Percentiles rank a stretch among this genome's conserved stretches.
These are phyloP conservation scores for Zalaria obscura DNA, from an alignment of 2,329 filamentous ascomycete genomes.

Conservation along the genomic window DNA sequence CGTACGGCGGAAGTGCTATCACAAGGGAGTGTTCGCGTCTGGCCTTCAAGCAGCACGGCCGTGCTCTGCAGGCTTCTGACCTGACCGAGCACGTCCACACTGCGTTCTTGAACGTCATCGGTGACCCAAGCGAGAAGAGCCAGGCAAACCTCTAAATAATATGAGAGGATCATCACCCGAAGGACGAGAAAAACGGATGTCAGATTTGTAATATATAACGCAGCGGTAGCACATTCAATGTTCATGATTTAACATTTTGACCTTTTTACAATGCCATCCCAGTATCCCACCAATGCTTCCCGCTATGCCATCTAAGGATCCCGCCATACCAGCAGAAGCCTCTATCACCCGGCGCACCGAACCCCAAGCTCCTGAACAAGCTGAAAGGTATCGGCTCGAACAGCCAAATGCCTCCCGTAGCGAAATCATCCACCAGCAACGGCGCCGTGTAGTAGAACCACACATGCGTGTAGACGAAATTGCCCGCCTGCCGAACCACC, in stretches of 20 bases:
- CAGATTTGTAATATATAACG: too few species aligned
- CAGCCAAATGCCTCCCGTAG: constrained; percentile 60
- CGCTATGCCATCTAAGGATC: constrained; percentile 44
- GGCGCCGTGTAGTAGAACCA: constrained; percentile 58
- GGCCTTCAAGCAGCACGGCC: constrained; percentile 73
- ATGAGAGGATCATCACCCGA: too few species aligned
- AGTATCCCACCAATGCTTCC: constrained; percentile 49
- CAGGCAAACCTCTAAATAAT: neutral
- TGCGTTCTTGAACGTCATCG: constrained; percentile 69
- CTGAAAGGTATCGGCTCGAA: constrained; percentile 73
- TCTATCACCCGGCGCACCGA: constrained; percentile 44
- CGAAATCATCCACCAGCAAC: constrained; percentile 63
- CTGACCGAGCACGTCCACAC: constrained; percentile 78
- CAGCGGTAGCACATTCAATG: too few species aligned
- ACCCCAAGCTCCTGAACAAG: constrained; percentile 48
- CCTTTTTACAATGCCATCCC: constrained; percentile 28
- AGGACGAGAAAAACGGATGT: too few species aligned
- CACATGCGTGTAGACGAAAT: constrained; percentile 44
- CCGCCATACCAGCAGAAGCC: constrained; percentile 54
- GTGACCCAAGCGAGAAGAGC: constrained; percentile 37
- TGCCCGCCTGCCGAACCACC: constrained; percentile 36
- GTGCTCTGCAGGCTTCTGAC: constrained; percentile 84
- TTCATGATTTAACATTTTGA: too few species aligned
- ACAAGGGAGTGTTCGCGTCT: constrained; percentile 82
- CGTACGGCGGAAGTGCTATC: constrained; percentile 74